Percentiles rank a stretch among this genome's conserved stretches.
These are phyloP conservation scores for Tremella fuciformis DNA, from an alignment of 768 basidiomycete genomes.

Conservation along the genomic window DNA sequence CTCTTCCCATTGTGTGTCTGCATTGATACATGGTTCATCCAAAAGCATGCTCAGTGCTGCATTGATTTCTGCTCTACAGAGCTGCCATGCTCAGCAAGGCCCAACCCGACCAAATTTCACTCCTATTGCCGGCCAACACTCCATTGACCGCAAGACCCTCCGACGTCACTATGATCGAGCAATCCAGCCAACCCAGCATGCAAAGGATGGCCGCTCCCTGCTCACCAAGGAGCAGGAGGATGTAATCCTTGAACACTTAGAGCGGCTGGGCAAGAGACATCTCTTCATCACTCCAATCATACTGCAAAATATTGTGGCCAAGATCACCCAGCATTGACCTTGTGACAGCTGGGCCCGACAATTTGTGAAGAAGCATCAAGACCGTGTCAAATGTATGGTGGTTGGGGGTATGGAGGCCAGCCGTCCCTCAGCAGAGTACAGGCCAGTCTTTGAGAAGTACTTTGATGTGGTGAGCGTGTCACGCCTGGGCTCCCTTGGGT, in stretches of 20 bases:
- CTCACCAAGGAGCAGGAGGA: conserved; percentile 2
- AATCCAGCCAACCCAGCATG: not conserved
- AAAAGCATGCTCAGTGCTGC: conserved; percentile 4
- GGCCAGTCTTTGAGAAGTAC: conserved; percentile 4
- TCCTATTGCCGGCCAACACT: not conserved
- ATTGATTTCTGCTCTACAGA: not conserved
- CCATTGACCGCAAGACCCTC: not conserved
- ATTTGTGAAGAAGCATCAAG: conserved; percentile 3
- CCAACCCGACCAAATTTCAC: not conserved
- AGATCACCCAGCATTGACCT: conserved; percentile 1
- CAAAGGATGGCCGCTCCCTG: not conserved
- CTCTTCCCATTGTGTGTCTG: too few relatives aligned
- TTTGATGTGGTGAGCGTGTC: conserved; percentile 2
- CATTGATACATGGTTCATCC: not conserved
- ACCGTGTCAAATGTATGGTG: conserved; percentile 6
- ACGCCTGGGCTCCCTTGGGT: too few relatives aligned
- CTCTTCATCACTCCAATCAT: not conserved
- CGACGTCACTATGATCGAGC: not conserved
- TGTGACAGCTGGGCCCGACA: not conserved
- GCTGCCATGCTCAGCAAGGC: not conserved
- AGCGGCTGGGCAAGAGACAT: conserved; percentile 4
- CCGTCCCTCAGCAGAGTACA: not conserved
- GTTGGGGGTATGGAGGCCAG: conserved; percentile 1
- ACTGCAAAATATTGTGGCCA: not conserved
- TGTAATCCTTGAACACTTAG: not conserved